Base-by-base conservation (phyloP, 352 stramenopile species). In the Globisporangium barbulae region DNA sequence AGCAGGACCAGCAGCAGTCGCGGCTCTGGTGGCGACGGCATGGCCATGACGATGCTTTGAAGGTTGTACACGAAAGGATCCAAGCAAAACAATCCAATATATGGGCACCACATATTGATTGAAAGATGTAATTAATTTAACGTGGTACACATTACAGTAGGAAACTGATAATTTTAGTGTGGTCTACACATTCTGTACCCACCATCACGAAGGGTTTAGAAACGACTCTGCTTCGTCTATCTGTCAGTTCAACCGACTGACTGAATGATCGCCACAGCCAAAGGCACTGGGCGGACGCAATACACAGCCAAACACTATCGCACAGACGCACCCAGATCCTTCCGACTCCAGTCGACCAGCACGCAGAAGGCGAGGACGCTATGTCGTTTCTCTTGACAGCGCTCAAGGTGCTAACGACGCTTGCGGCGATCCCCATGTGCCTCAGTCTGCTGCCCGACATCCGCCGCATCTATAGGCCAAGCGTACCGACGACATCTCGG, bases 361-460 rank as follows among this genome's bases (percentile, higher is more conserved):
- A 37, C 31, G 3, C 31, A 37, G 31, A 37, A 37, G 31, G 8
- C 31, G 31, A 9, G 31, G 8, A 37, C 41, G 17, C 41, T 5
- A 53, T 33, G 37, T 30, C 50, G 31, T 19, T 19, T 0, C 50
- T 56, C 13, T 19, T 30, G 5, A 48, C 15, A 12, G 12, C 37
- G 25, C 39, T 65, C 47, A 60, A 60, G 33, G 21, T 60, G 17
- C 9, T 61, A 15, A 59, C 59, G 12, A 35, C 41, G 12, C 17
- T 52, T 4, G 21, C 28, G 12, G 22, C 59, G 2, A 28, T 59
- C 5, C n/a, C 25, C 12, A 39, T 65, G 49, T 65, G 49, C 15
- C 22, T 65, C 19, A 65, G 59, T 28, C 35, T 49, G 21, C 17
- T 47, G 35, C 21, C 39, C 1, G 31, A 35, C 30, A 49, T n/a